A percentile compares a stretch with the other conserved stretches of the same genome.
phyloP scores from a whole-genome alignment of 73 alveolate species.

The Urostyla sp. region DNA sequence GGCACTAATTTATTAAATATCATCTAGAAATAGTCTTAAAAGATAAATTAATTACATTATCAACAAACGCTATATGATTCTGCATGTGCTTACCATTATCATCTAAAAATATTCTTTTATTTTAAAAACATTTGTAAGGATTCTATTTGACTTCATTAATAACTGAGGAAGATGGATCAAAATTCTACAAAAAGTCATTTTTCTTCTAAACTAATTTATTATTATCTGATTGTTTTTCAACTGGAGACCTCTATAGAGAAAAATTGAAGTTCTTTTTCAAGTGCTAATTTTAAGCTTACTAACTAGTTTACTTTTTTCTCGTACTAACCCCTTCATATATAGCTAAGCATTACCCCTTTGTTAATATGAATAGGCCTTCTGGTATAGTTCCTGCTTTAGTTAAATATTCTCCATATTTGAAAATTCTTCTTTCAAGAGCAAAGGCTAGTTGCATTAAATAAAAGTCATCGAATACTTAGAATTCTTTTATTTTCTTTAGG shows the following conservation, averaged over 20 bases:
- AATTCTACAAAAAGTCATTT: slow-evolving; percentile 6
- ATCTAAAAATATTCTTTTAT: slow-evolving; percentile 34
- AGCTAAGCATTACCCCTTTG: slow-evolving; percentile 36
- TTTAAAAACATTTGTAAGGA: slow-evolving; percentile 12
- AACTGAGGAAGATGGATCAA: slow-evolving; percentile 28
- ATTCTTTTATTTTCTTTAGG: slow-evolving; percentile 3
- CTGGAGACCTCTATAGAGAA: neutral
- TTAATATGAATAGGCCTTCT: slow-evolving; percentile 28
- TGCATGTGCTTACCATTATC: slow-evolving; percentile 56
- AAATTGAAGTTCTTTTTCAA: slow-evolving; percentile 8
- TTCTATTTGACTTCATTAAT: neutral
- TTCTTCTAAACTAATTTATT: slow-evolving; percentile 4
- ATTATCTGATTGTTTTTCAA: neutral
- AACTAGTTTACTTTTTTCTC: slow-evolving; percentile 2
- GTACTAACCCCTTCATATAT: slow-evolving; percentile 22
- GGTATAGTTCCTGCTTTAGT: slow-evolving; percentile 27
- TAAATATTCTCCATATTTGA: slow-evolving; percentile 38
- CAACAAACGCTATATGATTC: slow-evolving; percentile 32
- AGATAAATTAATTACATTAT: slow-evolving; percentile 9
- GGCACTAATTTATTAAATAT: slow-evolving; percentile 38
- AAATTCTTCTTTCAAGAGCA: slow-evolving; percentile 28
- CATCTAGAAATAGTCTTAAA: neutral
- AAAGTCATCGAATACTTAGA: slow-evolving; percentile 19
- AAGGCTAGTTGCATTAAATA: slow-evolving; percentile 37
- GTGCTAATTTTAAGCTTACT: neutral